These are phyloP conservation scores for Magnolia sinica DNA, from an alignment of 164 flowering plant species.

Conservation along the genomic window DNA sequence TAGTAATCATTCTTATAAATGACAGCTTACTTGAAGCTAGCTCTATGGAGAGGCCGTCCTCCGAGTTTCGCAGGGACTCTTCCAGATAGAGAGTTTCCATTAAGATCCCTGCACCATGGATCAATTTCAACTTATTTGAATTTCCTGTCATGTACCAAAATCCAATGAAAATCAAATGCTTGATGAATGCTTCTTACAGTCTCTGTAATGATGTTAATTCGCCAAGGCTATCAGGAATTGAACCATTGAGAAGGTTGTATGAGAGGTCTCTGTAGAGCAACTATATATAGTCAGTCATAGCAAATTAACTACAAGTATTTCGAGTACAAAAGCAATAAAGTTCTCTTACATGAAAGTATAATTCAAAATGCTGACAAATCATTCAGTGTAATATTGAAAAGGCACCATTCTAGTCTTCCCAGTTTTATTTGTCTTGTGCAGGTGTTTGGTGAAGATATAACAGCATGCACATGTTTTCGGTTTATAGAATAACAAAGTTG, in stretches of 20 bases:
- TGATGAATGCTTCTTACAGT: conserved; percentile 53
- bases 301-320: background rate
- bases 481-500: too few species aligned
- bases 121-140: conserved; percentile 7
- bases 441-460: too few species aligned
- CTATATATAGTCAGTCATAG: conserved; percentile 1
- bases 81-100: conserved; percentile 84
- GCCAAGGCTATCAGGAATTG: conserved; percentile 93
- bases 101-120: conserved; percentile 64
- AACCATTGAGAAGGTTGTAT: conserved; percentile 79
- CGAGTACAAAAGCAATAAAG: background rate
- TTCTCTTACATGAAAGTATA: background rate
- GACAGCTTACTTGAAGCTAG: conserved; percentile 86
- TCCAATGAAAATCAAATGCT: conserved; percentile 4
- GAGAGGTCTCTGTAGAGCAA: conserved; percentile 79
- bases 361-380: background rate
- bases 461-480: too few species aligned
- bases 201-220: conserved; percentile 56
- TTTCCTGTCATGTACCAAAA: background rate
- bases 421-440: too few species aligned
- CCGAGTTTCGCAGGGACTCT: conserved; percentile 83
- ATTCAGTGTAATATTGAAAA: background rate
- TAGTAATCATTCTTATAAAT: background rate
- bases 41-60: conserved; percentile 87
- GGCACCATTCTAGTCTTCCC: background rate